These are phyloP conservation scores for Phytophthora ramorum DNA, from an alignment of 352 stramenopile genomes.

Conservation along the genomic window DNA sequence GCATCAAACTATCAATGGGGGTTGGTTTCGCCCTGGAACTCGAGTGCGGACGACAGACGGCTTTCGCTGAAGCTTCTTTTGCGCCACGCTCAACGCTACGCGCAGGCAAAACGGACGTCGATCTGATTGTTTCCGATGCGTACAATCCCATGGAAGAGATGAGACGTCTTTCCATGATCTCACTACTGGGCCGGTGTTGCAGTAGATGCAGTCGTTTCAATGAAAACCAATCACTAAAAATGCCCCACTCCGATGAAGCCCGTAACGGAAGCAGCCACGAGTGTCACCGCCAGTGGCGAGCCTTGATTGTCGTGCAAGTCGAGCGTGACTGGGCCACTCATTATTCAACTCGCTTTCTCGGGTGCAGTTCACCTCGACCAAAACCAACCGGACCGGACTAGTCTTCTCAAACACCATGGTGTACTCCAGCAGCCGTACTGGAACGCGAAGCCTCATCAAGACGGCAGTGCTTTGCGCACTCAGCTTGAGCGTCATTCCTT, in stretches of 20 bases:
- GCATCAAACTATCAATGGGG: background rate
- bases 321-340: conserved; percentile 14
- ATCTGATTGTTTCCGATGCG: background rate
- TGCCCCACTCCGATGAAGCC: conserved; percentile 23
- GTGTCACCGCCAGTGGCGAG: conserved; percentile 1
- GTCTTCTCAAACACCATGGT: conserved; percentile 31
- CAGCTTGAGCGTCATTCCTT: conserved; percentile 20
- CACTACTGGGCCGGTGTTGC: conserved; percentile 24
- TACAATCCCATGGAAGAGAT: conserved; percentile 17
- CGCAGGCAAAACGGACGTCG: conserved; percentile 18
- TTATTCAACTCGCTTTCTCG: conserved; percentile 30
- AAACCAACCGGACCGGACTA: conserved; percentile 3
- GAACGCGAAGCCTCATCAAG: conserved; percentile 30
- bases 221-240: conserved; percentile 20
- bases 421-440: conserved; percentile 25
- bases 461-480: conserved; percentile 37
- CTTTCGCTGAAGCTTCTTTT: conserved; percentile 20
- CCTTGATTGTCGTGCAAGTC: background rate
- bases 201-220: conserved; percentile 14
- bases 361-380: conserved; percentile 24
- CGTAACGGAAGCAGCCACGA: conserved; percentile 23
- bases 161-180: conserved; percentile 7
- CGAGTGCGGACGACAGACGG: background rate
- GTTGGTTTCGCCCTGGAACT: conserved; percentile 15
- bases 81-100: background rate